Percentiles rank a stretch among this genome's conserved stretches.
Evolutionary conservation across 345 rosid species (phyloP).

Genomic region (Citrus hindsii): DNA sequence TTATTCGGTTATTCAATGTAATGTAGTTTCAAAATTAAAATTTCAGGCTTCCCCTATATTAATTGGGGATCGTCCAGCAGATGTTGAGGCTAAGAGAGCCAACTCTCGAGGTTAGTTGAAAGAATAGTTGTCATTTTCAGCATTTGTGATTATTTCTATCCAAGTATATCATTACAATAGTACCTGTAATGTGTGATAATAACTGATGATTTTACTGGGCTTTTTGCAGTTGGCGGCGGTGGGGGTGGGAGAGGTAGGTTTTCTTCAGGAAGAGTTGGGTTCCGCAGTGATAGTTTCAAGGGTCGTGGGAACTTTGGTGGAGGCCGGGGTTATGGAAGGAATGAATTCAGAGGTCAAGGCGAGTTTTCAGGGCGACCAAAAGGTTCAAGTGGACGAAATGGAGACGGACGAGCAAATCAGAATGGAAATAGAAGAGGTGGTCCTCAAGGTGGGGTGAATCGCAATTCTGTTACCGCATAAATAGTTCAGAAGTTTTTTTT

Average conservation of each 20-base stretch:
- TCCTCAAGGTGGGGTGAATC: constrained; percentile 38
- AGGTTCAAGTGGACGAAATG: constrained; percentile 50
- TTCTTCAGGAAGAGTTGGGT: constrained; percentile 40
- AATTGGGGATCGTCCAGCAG: constrained; percentile 44
- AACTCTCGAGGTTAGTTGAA: constrained; percentile 45
- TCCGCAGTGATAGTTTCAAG: constrained; percentile 46
- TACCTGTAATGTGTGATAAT: background rate
- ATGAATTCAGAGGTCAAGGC: constrained; percentile 61
- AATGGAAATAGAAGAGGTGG: constrained; percentile 50
- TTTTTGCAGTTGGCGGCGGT: constrained; percentile 29
- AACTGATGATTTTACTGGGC: background rate
- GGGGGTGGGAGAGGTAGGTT: constrained; percentile 32
- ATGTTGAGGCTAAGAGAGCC: constrained; percentile 60
- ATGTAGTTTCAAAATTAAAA: constrained; percentile 13
- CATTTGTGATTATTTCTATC: background rate
- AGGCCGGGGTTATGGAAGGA: constrained; percentile 54
- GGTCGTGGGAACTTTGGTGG: constrained; percentile 43
- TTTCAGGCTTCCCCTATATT: constrained; percentile 54
- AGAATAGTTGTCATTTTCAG: background rate
- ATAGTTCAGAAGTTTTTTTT: constrained; percentile 15
- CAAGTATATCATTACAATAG: background rate
- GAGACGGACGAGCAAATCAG: constrained; percentile 57
- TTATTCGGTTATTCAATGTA: background rate
- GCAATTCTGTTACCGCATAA: constrained; percentile 19
- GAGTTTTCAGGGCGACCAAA: constrained; percentile 63